Conservation (phyloP, 768 basidiomycete species). For the Boletus speciosus region DNA sequence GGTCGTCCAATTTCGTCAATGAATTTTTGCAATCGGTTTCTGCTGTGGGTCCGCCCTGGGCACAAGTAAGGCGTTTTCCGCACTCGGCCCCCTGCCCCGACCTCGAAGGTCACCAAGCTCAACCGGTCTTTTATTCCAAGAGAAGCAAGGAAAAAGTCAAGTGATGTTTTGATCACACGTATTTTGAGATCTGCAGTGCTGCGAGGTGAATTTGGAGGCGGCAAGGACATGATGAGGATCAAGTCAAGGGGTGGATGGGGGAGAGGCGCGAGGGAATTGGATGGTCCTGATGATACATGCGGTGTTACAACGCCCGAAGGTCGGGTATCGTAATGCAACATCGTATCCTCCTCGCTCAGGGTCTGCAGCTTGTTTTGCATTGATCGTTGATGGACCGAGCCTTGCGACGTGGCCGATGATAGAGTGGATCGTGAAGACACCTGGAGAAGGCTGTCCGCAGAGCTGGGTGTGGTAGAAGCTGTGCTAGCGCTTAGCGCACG, state of each 20-base stretch:
- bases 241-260: constrained; percentile 88
- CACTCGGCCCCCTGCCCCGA: constrained; percentile 76
- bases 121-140: constrained; percentile 77
- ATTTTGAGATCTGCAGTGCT: constrained; percentile 84
- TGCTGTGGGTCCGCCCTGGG: constrained; percentile 64
- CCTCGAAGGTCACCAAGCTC: constrained; percentile 90
- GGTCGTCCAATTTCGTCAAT: constrained; percentile 62
- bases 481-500: constrained; percentile 80
- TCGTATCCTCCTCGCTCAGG: constrained; percentile 70
- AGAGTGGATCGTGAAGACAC: constrained; percentile 63
- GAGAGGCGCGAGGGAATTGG: constrained; percentile 76
- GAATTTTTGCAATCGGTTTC: constrained; percentile 68
- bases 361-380: constrained; percentile 51
- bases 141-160: constrained; percentile 82
- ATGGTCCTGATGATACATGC: constrained; percentile 68
- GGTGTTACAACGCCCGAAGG: constrained; percentile 59
- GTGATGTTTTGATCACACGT: constrained; percentile 82
- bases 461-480: constrained; percentile 55
- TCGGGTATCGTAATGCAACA: constrained; percentile 51
- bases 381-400: constrained; percentile 42
- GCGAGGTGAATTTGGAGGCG: constrained; percentile 64
- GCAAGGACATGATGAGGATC: constrained; percentile 87
- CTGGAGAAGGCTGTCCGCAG: constrained; percentile 60
- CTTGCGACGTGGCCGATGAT: constrained; percentile 73
- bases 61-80: constrained; percentile 92